These are phyloP conservation scores for Geoglossum glabrum DNA, from an alignment of 495 filamentous ascomycete genomes.

Conservation along the genomic window DNA sequence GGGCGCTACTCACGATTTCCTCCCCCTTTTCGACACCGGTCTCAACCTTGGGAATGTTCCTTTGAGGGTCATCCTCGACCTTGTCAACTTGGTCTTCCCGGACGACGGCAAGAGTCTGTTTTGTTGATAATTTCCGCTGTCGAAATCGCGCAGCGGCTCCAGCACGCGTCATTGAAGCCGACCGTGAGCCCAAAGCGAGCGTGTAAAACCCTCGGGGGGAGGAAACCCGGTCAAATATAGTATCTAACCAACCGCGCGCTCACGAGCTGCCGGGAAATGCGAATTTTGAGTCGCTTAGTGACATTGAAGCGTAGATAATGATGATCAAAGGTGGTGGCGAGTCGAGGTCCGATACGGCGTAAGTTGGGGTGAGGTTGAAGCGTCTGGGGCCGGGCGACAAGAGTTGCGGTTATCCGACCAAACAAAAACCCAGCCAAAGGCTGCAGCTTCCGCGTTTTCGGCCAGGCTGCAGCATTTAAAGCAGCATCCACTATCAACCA, in stretches of 20 bases:
- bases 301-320: background rate
- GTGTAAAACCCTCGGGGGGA: background rate
- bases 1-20: conserved; percentile 64
- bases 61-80: conserved; percentile 45
- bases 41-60: conserved; percentile 61
- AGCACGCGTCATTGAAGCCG: conserved; percentile 6
- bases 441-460: background rate
- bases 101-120: conserved; percentile 67
- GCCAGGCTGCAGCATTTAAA: background rate
- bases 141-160: conserved; percentile 22
- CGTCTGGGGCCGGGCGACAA: background rate
- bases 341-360: background rate
- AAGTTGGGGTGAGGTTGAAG: background rate
- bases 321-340: background rate
- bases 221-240: background rate
- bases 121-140: conserved; percentile 79
- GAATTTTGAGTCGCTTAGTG: background rate
- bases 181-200: background rate
- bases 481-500: conserved; percentile 2
- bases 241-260: conserved; percentile 1
- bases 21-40: conserved; percentile 93
- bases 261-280: background rate
- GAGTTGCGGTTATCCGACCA: background rate
- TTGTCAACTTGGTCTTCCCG: conserved; percentile 75
- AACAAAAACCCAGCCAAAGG: background rate